A percentile compares a stretch with the other conserved stretches of the same genome.
These are phyloP conservation scores for Tolypocladium pustulatum DNA, from an alignment of 2,329 filamentous ascomycete genomes.

Conservation along the genomic window DNA sequence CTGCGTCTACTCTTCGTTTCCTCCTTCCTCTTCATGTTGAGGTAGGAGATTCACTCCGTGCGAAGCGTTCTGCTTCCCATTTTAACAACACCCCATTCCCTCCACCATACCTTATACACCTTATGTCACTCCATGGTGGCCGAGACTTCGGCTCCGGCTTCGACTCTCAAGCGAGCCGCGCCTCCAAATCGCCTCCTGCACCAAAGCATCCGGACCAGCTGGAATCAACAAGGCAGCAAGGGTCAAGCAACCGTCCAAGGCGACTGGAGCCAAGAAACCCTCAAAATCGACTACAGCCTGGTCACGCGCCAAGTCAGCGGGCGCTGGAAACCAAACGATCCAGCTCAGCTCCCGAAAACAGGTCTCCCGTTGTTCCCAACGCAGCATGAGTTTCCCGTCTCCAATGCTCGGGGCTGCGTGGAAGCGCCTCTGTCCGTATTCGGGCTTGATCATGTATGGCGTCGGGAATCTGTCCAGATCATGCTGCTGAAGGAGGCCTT, in stretches of 20 bases:
- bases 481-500: not conserved
- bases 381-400: conserved; percentile 6
- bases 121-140: not conserved
- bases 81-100: not conserved
- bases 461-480: not conserved
- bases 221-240: not conserved
- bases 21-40: not conserved
- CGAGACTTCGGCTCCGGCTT: not conserved
- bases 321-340: not conserved
- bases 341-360: not conserved
- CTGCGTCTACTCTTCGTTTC: not conserved
- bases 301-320: not conserved
- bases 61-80: not conserved
- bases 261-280: not conserved
- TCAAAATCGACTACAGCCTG: not conserved
- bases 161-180: not conserved
- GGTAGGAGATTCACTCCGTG: not conserved
- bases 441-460: not conserved
- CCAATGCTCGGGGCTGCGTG: conserved; percentile 4
- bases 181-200: not conserved
- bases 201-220: not conserved
- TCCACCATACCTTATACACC: no score
- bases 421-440: not conserved
- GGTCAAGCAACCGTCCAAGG: not conserved
- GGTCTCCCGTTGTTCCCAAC: not conserved